phyloP scores from a whole-genome alignment of 2,329 filamentous ascomycete species.

The Microsporum audouinii region DNA sequence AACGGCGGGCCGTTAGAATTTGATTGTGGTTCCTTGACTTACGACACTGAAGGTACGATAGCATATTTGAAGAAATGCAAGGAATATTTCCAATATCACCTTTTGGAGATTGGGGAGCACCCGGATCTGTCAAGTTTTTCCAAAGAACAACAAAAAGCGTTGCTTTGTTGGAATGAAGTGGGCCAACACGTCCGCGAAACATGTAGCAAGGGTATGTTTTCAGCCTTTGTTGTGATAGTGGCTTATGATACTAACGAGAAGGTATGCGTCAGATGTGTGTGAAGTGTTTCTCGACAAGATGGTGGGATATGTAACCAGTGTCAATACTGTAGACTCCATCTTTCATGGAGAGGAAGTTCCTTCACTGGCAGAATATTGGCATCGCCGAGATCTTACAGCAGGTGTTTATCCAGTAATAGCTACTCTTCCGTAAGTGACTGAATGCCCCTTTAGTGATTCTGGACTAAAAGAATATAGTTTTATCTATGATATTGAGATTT shows the following conservation, averaged over 20 bases:
- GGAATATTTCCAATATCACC: not conserved
- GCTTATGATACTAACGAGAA: not conserved
- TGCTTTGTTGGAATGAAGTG: not conserved
- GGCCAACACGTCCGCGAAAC: not conserved
- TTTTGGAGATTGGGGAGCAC: not conserved
- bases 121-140: not conserved
- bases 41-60: not conserved
- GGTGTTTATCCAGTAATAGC: not conserved
- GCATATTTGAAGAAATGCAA: not conserved
- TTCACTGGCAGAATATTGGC: not conserved
- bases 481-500: not conserved
- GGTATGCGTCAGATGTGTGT: not conserved
- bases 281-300: not conserved
- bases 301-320: not conserved
- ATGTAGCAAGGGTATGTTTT: not conserved
- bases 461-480: not conserved
- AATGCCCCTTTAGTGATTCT: not conserved
- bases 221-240: not conserved
- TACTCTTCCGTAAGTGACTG: not conserved
- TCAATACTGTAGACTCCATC: not conserved
- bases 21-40: not conserved
- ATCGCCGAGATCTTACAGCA: not conserved
- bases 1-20: not conserved
- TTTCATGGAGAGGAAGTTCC: not conserved
- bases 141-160: not conserved